Evolutionary conservation across 371 early-diverging fungal species (phyloP).

Genomic region (Mucor mucedo): DNA sequence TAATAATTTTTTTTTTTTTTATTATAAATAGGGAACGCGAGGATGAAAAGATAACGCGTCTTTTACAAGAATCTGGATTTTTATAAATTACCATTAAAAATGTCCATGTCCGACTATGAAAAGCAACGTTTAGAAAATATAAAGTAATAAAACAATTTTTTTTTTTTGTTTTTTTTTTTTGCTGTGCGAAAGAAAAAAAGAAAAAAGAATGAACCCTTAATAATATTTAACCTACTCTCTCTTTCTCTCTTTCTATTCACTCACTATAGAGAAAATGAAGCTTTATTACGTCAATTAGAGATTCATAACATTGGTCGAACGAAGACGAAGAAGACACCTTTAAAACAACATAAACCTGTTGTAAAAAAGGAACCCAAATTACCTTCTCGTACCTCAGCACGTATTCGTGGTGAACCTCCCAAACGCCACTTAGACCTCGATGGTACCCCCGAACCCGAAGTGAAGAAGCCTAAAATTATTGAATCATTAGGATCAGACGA

Average conservation of each 20-base stretch:
- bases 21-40: conserved; percentile 71
- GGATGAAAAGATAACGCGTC: conserved; percentile 86
- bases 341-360: conserved; percentile 18
- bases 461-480: conserved; percentile 21
- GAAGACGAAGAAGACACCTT: conserved; percentile 3
- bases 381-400: conserved; percentile 47
- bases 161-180: not conserved
- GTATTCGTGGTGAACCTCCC: conserved; percentile 44
- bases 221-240: not conserved
- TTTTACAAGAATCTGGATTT: conserved; percentile 87
- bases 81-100: conserved; percentile 50
- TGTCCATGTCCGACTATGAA: conserved; percentile 45
- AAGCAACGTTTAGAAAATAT: conserved; percentile 53
- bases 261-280: conserved; percentile 43
- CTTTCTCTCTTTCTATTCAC: not conserved
- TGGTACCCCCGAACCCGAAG: not conserved
- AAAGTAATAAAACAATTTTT: conserved; percentile 28
- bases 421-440: not conserved
- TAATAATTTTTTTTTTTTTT: not conserved
- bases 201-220: not conserved
- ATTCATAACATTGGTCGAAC: conserved; percentile 23
- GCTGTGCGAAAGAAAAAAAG: not conserved
- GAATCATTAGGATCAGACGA: conserved; percentile 35
- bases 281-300: conserved; percentile 39
- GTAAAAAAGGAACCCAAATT: conserved; percentile 25